Evolutionary conservation across 805 yeast species (phyloP).

Genomic region (Schizosaccharomyces cryophilus): DNA sequence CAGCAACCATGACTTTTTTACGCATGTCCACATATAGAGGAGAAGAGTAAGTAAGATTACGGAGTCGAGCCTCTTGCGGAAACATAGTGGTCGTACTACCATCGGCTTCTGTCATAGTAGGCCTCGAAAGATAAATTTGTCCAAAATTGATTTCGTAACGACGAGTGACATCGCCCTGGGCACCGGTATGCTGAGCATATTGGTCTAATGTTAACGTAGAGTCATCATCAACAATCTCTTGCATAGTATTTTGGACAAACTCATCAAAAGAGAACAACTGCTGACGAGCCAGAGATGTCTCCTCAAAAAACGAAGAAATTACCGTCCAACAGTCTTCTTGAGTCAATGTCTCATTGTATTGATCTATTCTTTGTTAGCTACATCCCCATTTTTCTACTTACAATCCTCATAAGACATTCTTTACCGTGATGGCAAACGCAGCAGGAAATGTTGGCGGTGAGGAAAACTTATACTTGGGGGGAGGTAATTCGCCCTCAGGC

Average conservation of each 20-base stretch:
- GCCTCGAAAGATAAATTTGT: conserved; percentile 83
- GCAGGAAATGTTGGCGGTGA: not conserved
- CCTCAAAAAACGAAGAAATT: conserved; percentile 82
- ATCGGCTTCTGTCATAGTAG: conserved; percentile 97
- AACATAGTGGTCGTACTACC: conserved; percentile 98
- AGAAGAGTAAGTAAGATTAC: conserved; percentile 88
- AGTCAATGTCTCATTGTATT: conserved; percentile 1
- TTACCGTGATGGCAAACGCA: not conserved
- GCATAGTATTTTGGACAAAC: conserved; percentile 86
- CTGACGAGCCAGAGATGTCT: conserved; percentile 90
- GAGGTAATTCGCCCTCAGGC: not conserved
- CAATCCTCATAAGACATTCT: conserved; percentile 2
- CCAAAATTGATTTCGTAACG: conserved; percentile 95
- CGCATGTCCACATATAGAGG: conserved; percentile 91
- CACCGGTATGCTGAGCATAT: conserved; percentile 91
- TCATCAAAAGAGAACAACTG: conserved; percentile 96
- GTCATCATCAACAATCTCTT: conserved; percentile 90
- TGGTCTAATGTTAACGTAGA: conserved; percentile 83
- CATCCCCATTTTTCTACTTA: not conserved
- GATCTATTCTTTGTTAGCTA: not conserved
- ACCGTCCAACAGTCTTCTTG: conserved; percentile 96
- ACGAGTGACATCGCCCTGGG: conserved; percentile 68
- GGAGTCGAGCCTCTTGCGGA: conserved; percentile 92
- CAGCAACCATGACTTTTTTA: conserved; percentile 52
- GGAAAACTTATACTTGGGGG: not conserved